Evolutionary conservation across 1,284 basidiomycete genomes (phyloP), one percentile per base, ranked within the genome.

Genomic region (Peniophora sp.): DNA sequence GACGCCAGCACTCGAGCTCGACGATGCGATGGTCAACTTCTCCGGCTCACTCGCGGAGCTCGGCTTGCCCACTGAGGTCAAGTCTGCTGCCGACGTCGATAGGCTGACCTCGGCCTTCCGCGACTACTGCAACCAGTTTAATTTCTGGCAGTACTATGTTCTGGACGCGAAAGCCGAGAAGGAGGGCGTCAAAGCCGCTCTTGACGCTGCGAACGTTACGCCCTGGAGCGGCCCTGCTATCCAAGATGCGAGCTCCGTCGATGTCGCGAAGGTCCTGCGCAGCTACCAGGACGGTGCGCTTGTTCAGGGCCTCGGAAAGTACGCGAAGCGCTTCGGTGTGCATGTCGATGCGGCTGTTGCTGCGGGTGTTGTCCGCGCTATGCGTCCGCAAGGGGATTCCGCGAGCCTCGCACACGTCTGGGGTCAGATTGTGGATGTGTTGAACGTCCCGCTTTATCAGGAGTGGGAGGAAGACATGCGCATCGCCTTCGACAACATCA

Each of bases 91-190:
- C 34, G 94, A 97, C 62, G 67, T 97, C 50, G 75, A 85, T 51
- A 63, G 63, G 9, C 73, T 97, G 52, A 72, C 87, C 47, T 60
- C 64, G 20, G 85, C 82, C 12, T 81, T 97, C 60, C 66, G 76
- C 42, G 66, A 75, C 14, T 73, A 80, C 32, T 61, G 93, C 55
- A 79, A 85, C 50, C 68, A 68, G 3, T 78, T 87, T 36, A 76
- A 88, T 39, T 67, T 97, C 22, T 97, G 92, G 91, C 85, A 97
- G 60, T 97, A 86, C 70, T 97, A 97, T 63, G 87, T 92, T 20
- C 73, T 97, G 45, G 84, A 97, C 61, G 75, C 82, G 5, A 69
- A 72, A 41, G 66, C 72, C 52, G 83, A 89, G 64, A 77, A 72
- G 54, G 71, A 72, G 5, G 66, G 72, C 2, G 70, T 90, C 48